Conservation (phyloP, 2,329 filamentous ascomycete species). For the Septoria linicola region DNA sequence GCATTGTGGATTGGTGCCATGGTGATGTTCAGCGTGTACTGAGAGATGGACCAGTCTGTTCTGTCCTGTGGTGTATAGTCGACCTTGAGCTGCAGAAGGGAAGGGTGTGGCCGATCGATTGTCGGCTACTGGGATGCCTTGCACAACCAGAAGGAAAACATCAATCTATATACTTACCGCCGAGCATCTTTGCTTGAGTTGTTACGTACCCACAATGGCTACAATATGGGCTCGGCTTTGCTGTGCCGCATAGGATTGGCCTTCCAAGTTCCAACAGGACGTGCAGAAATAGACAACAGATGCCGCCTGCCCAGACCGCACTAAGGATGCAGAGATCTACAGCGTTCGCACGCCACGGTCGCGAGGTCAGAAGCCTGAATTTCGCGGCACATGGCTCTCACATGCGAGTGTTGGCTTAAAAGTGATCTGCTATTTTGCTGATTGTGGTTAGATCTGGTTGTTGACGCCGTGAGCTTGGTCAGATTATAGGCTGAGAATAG, state of each 20-base stretch:
- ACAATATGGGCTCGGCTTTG: constrained; percentile 1
- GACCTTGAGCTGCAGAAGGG: not conserved
- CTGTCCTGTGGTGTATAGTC: not conserved
- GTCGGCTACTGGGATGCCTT: constrained; percentile 11
- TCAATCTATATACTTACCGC: constrained; percentile 16
- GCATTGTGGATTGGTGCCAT: constrained; percentile 20
- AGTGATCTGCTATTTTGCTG: constrained; percentile 9
- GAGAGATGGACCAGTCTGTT: not conserved
- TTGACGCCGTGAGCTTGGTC: constrained; percentile 11
- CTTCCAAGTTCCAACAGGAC: not conserved
- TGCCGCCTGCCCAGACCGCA: constrained; percentile 1
- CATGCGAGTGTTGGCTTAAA: constrained; percentile 3
- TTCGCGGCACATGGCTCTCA: constrained; percentile 19
- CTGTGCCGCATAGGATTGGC: constrained; percentile 17
- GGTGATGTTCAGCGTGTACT: not conserved
- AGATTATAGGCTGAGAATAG: constrained; percentile 19
- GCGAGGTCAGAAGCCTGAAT: constrained; percentile 11
- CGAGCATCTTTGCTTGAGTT: not conserved
- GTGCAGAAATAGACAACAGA: constrained; percentile 18
- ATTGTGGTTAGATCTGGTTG: constrained; percentile 12
- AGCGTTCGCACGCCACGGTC: constrained; percentile 15
- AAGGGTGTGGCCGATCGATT: not conserved
- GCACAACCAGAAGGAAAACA: not conserved
- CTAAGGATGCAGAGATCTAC: constrained; percentile 19
- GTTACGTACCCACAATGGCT: constrained; percentile 2